Base-by-base conservation (phyloP, 2,329 filamentous ascomycete species). In the Stagonosporopsis vannaccii region DNA sequence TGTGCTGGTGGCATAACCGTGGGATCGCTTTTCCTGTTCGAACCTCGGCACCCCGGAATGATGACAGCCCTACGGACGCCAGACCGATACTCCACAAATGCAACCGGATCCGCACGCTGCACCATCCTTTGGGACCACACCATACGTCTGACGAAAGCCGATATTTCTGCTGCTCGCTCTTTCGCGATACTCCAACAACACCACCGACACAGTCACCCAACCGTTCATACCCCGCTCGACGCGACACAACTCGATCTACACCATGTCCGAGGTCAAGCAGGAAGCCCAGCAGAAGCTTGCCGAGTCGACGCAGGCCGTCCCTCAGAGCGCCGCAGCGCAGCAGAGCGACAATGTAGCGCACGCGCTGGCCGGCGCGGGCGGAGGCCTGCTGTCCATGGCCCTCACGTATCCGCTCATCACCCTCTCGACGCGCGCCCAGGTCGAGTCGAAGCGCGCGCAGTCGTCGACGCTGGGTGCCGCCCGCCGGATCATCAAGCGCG, bases 281-380 rank as follows among this genome's bases (percentile, higher is more conserved):
- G 72, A 69, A 53, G 67, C 71, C 12, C 70, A 72, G 53, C 60
- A 66, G 53, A 75, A 72, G 65, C 71, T 75, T 13, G 67, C 64
- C 43, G 72, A 75, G 63, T 75, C 72, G 45, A 74, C 70, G 19
- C 61, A 70, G 17, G 35, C 63, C 7, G 56, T 68, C 26, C 75
- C 83, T 48, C 81, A 82, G 52, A 89, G 89, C 66, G 81, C 87
- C 41, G 85, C 87, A 42, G 80, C 89, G 41, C 91, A 93, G 60
- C 92, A 96, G 72, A 95, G 93, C 75, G 94, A 98, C 83, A 97
- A 97, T 82, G 92, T 98, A 73, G 92, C 94, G 54, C 94, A 98
- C 80, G 94, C 94, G 59, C 86, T 98, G 56, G 91, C 93, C 53
- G 94, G 94, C 65, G 91, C 93, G 46, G 95, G 95, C 66, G 95